phyloP scores from a whole-genome alignment of 108 stramenopile species.

The Aurantiochytrium sp. region DNA sequence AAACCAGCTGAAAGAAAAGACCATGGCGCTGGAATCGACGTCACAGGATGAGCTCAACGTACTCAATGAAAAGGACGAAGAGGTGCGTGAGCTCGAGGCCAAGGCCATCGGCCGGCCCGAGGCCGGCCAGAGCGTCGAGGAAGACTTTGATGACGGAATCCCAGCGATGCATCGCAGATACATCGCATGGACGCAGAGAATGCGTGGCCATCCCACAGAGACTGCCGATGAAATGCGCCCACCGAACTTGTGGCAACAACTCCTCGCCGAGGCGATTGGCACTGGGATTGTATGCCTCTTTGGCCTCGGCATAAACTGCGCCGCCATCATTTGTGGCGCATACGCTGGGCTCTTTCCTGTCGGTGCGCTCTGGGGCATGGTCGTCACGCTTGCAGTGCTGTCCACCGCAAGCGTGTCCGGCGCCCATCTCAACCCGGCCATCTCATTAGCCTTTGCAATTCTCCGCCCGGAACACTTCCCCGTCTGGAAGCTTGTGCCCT shows the following conservation, averaged over 20 bases:
- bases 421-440: conserved; percentile 49
- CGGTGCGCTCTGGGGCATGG: conserved; percentile 53
- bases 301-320: conserved; percentile 46
- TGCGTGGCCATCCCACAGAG: neutral
- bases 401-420: conserved; percentile 35
- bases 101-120: neutral
- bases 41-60: neutral
- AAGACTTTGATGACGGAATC: conserved; percentile 11
- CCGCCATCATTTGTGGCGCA: conserved; percentile 39
- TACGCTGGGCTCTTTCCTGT: conserved; percentile 49
- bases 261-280: conserved; percentile 53
- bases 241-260: conserved; percentile 26
- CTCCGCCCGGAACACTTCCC: conserved; percentile 22
- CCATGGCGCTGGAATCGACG: neutral
- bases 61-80: neutral
- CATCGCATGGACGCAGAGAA: neutral
- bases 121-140: neutral
- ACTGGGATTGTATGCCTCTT: conserved; percentile 49
- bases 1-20: neutral
- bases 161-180: conserved; percentile 49
- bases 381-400: conserved; percentile 49
- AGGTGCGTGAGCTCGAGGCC: neutral
- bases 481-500: conserved; percentile 44
- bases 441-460: conserved; percentile 41
- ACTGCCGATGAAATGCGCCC: neutral